Evolutionary conservation across 148 eudicot species (phyloP).

Genomic region (Talinum fruticosum): DNA sequence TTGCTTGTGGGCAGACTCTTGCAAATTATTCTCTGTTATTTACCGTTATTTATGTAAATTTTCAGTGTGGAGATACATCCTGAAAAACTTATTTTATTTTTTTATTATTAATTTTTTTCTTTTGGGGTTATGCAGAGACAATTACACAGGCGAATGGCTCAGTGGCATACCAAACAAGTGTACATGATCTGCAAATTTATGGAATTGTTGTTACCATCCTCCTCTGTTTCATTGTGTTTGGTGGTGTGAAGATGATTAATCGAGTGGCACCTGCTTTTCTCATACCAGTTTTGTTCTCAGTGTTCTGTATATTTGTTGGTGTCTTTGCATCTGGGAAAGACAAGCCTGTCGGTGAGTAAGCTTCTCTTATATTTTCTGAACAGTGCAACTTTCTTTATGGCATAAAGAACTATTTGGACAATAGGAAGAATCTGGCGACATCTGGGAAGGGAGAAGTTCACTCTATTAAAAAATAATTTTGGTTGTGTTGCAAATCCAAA

Average conservation of each 20-base stretch:
- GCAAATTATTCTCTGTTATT: background rate
- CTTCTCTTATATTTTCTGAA: background rate
- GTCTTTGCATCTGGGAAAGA: conserved; percentile 64
- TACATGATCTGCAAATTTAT: conserved; percentile 95
- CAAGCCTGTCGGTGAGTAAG: conserved; percentile 61
- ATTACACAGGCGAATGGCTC: conserved; percentile 78
- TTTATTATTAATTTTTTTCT: background rate
- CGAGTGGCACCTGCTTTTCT: conserved; percentile 97
- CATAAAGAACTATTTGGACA: too few species aligned
- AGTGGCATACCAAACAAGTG: conserved; percentile 60
- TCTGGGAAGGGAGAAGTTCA: too few species aligned
- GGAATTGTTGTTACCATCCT: conserved; percentile 91
- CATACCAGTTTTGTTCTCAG: conserved; percentile 85
- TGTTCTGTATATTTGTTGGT: conserved; percentile 85
- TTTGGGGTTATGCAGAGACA: conserved; percentile 47
- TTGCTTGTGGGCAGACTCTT: background rate
- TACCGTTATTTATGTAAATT: background rate
- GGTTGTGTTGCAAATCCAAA: too few species aligned
- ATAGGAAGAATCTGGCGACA: too few species aligned
- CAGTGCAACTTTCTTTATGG: background rate
- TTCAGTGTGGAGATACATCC: background rate
- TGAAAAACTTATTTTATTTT: background rate
- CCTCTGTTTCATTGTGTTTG: conserved; percentile 91
- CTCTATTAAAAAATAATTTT: too few species aligned
- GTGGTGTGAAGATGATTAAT: conserved; percentile 98